phyloP scores from a whole-genome alignment of 345 rosid genomes.

The Durio zibethinus region DNA sequence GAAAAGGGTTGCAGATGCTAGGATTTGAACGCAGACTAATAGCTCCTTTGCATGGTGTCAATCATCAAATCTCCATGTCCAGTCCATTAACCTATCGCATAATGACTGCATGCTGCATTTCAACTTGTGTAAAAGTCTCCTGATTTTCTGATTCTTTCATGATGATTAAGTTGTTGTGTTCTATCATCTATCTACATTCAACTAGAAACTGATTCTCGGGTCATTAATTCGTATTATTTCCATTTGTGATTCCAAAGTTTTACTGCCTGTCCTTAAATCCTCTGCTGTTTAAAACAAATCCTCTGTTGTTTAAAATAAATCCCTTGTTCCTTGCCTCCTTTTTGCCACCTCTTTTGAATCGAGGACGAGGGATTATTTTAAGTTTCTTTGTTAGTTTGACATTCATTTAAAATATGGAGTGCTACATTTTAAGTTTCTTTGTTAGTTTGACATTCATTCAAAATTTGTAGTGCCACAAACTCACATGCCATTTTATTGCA shows the following conservation, averaged over 20 bases:
- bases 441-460: slow-evolving; percentile 2
- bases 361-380: background rate
- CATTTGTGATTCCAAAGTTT: background rate
- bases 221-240: background rate
- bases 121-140: background rate
- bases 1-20: no score
- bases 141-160: background rate
- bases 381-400: background rate
- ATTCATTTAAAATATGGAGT: slow-evolving; percentile 2
- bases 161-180: background rate
- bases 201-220: background rate
- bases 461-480: slow-evolving; percentile 9
- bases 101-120: background rate
- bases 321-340: background rate
- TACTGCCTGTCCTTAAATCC: background rate
- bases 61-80: background rate
- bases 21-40: no score
- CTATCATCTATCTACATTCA: background rate
- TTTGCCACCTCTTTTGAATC: background rate
- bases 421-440: slow-evolving; percentile 9
- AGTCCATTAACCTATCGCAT: background rate
- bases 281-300: background rate
- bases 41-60: background rate
- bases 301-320: background rate
- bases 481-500: slow-evolving; percentile 38